Evolutionary conservation across 1,139 yeast species (phyloP).

Genomic region (Diutina pseudorugosa): DNA sequence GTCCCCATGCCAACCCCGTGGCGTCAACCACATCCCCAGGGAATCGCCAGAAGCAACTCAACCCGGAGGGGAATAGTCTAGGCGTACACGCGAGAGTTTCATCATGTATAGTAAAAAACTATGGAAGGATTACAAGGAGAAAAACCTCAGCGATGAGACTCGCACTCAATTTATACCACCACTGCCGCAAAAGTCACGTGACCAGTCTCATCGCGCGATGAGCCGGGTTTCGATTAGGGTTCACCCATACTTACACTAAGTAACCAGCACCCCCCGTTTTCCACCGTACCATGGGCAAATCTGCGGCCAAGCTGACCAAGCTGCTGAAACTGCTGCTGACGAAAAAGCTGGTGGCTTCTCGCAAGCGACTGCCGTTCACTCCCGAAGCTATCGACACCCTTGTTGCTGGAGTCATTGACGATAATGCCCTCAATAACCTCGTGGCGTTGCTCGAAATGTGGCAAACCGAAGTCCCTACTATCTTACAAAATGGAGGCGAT

Average conservation of each 20-base stretch:
- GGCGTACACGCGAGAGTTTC: slow-evolving; percentile 43
- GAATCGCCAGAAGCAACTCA: slow-evolving; percentile 25
- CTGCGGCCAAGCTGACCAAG: slow-evolving; percentile 7
- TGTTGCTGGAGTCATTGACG: slow-evolving; percentile 9
- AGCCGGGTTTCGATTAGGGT: neutral
- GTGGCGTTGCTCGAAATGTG: slow-evolving; percentile 31
- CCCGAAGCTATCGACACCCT: slow-evolving; percentile 8
- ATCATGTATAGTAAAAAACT: slow-evolving; percentile 45
- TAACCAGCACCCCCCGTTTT: too few species aligned
- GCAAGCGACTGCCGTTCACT: neutral
- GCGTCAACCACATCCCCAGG: slow-evolving; percentile 27
- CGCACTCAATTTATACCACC: slow-evolving; percentile 10
- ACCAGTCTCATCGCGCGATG: neutral
- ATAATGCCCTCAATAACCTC: slow-evolving; percentile 34
- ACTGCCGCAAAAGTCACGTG: slow-evolving; percentile 5
- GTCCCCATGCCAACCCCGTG: slow-evolving; percentile 41
- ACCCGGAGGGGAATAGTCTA: slow-evolving; percentile 37
- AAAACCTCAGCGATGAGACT: slow-evolving; percentile 6
- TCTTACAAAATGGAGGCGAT: slow-evolving; percentile 6
- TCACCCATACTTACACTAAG: neutral
- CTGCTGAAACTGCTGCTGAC: slow-evolving; percentile 6
- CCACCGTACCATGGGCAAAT: slow-evolving; percentile 5
- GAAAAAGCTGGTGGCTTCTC: slow-evolving; percentile 12
- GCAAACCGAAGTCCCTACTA: slow-evolving; percentile 13
- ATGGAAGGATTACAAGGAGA: slow-evolving; percentile 38